These are phyloP conservation scores for Solanum neorickii DNA, from an alignment of 257 asterid species.

Conservation along the genomic window DNA sequence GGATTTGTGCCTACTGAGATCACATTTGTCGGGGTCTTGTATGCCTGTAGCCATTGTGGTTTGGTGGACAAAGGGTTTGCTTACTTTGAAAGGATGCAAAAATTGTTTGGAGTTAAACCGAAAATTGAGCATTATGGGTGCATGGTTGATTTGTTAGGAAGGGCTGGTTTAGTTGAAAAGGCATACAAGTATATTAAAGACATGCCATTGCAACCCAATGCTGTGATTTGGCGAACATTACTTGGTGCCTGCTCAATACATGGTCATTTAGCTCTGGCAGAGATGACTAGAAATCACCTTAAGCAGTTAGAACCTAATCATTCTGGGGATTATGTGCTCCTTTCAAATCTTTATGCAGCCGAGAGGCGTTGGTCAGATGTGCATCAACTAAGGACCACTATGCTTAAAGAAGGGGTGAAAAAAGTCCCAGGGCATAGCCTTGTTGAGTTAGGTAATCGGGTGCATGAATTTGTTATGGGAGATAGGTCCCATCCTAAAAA, in stretches of 20 bases:
- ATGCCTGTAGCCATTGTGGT: slow-evolving; percentile 88
- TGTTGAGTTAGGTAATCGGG: slow-evolving; percentile 55
- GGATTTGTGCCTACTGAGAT: slow-evolving; percentile 48
- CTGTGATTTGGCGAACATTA: slow-evolving; percentile 76
- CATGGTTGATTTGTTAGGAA: slow-evolving; percentile 73
- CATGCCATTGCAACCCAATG: slow-evolving; percentile 65
- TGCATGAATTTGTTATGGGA: slow-evolving; percentile 69
- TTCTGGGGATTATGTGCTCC: slow-evolving; percentile 69
- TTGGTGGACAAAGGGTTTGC: slow-evolving; percentile 59
- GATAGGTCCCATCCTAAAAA: slow-evolving; percentile 59
- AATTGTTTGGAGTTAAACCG: slow-evolving; percentile 37
- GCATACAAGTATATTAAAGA: slow-evolving; percentile 49
- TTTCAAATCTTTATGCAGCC: slow-evolving; percentile 72
- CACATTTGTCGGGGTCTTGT: slow-evolving; percentile 65
- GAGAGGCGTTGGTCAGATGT: slow-evolving; percentile 74
- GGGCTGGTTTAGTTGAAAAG: slow-evolving; percentile 57
- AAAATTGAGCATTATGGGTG: slow-evolving; percentile 80
- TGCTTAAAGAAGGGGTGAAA: slow-evolving; percentile 67
- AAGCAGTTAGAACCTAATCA: slow-evolving; percentile 54
- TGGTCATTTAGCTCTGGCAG: slow-evolving; percentile 43
- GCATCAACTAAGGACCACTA: slow-evolving; percentile 37
- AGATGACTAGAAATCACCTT: slow-evolving; percentile 41
- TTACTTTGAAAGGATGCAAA: slow-evolving; percentile 49
- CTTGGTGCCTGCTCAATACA: slow-evolving; percentile 58
- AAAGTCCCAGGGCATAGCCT: slow-evolving; percentile 74